Evolutionary conservation across 2,329 filamentous ascomycete genomes (phyloP).

Genomic region (Penicillium polonicum): DNA sequence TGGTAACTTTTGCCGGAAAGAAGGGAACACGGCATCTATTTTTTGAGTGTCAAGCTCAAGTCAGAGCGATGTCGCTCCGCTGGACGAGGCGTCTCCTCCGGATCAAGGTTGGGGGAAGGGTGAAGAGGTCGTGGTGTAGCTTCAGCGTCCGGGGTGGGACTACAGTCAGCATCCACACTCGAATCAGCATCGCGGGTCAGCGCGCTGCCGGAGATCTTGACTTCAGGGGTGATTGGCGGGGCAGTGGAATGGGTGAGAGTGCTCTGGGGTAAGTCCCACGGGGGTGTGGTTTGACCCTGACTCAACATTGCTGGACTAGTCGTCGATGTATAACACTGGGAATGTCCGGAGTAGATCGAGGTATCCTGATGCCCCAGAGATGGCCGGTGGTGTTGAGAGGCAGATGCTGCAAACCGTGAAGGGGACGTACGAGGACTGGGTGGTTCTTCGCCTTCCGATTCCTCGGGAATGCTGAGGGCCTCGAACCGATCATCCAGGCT

Average conservation of each 20-base stretch:
- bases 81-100: constrained; percentile 30
- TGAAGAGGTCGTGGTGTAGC: constrained; percentile 36
- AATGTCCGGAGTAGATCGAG: constrained; percentile 21
- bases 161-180: constrained; percentile 20
- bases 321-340: constrained; percentile 2
- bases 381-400: constrained; percentile 11
- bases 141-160: constrained; percentile 31
- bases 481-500: constrained; percentile 35
- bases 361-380: constrained; percentile 20
- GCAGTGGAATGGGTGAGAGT: constrained; percentile 16
- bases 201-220: constrained; percentile 11
- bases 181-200: constrained; percentile 11
- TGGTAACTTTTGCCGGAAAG: background rate
- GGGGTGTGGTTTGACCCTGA: constrained; percentile 35
- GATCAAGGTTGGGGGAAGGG: constrained; percentile 28
- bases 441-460: constrained; percentile 34
- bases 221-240: constrained; percentile 24
- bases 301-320: constrained; percentile 14
- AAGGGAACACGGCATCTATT: constrained; percentile 4
- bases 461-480: constrained; percentile 36
- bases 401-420: background rate
- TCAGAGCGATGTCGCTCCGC: constrained; percentile 24
- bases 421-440: constrained; percentile 26
- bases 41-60: constrained; percentile 8
- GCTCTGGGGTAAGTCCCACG: constrained; percentile 19